Evolutionary conservation across 2,329 filamentous ascomycete species (phyloP).

Genomic region (Rhynchosporium secalis): DNA sequence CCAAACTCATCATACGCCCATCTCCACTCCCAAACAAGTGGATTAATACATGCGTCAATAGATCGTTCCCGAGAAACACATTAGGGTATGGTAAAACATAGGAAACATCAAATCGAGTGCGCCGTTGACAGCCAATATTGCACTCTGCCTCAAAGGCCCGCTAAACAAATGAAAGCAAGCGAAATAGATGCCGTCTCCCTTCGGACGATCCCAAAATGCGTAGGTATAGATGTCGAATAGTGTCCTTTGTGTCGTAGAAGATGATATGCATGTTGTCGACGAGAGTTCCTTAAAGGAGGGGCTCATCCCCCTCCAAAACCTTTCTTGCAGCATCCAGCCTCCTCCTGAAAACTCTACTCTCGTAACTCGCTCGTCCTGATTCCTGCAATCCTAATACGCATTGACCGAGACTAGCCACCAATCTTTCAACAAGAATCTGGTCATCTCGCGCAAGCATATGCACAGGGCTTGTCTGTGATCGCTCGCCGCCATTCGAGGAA

Average conservation of each 20-base stretch:
- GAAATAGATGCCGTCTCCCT: neutral
- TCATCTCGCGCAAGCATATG: constrained; percentile 49
- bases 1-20: constrained; percentile 21
- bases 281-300: constrained; percentile 32
- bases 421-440: constrained; percentile 58
- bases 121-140: neutral
- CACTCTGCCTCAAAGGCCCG: neutral
- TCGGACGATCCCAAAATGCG: neutral
- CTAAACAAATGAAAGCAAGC: neutral
- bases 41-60: too few species aligned
- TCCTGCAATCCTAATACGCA: constrained; percentile 61
- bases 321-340: constrained; percentile 73
- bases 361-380: constrained; percentile 53
- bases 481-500: constrained; percentile 21
- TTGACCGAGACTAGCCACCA: constrained; percentile 59
- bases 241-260: neutral
- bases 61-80: too few species aligned
- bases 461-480: constrained; percentile 34
- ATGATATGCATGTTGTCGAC: too few species aligned
- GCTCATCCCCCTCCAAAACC: constrained; percentile 69
- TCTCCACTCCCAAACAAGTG: neutral
- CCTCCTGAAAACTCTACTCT: constrained; percentile 65
- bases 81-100: too few species aligned
- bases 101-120: too few species aligned
- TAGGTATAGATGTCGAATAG: constrained; percentile 8